A percentile compares a stretch with the other conserved stretches of the same genome.
Conservation (phyloP, 805 yeast genomes). For the Metschnikowia koreensis region DNA sequence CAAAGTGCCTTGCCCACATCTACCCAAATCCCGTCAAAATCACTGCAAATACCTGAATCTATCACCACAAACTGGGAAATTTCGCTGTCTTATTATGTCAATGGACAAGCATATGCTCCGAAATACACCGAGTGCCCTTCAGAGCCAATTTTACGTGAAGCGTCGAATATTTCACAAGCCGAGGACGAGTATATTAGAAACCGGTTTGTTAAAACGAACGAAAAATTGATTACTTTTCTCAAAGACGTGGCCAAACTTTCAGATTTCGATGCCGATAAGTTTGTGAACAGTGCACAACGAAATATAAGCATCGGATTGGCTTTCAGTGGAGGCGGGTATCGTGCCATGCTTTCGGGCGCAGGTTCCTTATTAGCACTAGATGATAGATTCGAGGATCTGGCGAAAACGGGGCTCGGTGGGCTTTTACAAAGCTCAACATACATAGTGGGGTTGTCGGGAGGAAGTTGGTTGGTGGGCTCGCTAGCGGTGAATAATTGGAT, state of each 20-base stretch:
- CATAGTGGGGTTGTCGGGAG: constrained; percentile 18
- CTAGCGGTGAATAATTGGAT: constrained; percentile 38
- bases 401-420: constrained; percentile 15
- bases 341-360: constrained; percentile 33
- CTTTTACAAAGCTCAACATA: constrained; percentile 17
- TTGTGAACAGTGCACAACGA: constrained; percentile 24
- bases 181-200: constrained; percentile 28
- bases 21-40: not conserved
- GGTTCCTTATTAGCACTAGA: constrained; percentile 17
- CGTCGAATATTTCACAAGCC: constrained; percentile 20
- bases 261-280: constrained; percentile 32
- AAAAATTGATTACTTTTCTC: constrained; percentile 28
- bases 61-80: not conserved
- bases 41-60: not conserved
- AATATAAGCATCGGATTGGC: constrained; percentile 32
- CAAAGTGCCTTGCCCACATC: constrained; percentile 10
- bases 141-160: constrained; percentile 26
- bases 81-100: constrained; percentile 4
- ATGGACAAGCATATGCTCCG: constrained; percentile 31
- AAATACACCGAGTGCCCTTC: constrained; percentile 31
- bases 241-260: constrained; percentile 28
- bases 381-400: constrained; percentile 5
- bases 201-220: constrained; percentile 30
- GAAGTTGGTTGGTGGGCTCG: constrained; percentile 19
- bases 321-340: constrained; percentile 37